Base-by-base conservation (phyloP, 2,329 filamentous ascomycete genomes). In the Pyricularia sp. region DNA sequence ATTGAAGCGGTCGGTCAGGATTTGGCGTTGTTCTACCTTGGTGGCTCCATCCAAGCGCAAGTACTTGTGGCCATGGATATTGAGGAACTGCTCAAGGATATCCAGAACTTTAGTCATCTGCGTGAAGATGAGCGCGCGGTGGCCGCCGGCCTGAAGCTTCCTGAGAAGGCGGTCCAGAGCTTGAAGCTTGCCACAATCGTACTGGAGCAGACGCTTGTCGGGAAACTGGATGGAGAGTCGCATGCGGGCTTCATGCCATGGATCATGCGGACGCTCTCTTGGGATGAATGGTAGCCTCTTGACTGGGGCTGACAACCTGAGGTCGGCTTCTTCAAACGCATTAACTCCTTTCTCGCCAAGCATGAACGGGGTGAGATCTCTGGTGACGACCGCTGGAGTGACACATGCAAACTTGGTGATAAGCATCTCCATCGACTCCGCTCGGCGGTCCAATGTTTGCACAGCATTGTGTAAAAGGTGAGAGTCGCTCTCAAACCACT, bases 101-200 rank as follows among this genome's bases (percentile, higher is more conserved):
- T 99, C 94, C 23, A 99, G 85, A 64, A 98, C 95, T 78, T 97
- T 97, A 65, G 95, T 98, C 95, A 99, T 99, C 76, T 99, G 95
- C 0, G 96, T 98, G 79, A 99, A 99, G 77, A 99, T 99, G 67
- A 99, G 84, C 11, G 93, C 95, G 9, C 96, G 92, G 75, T 98
- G 95, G 1, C 94, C 93, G 58, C 93, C 93, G 2, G 92, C 88
- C 79, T 98, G 94, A 9, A 99, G 85, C 71, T 91, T 90, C 11
- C 95, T 91, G 17, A 99, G 85, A 1, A 99, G 85, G 70, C 90
- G 90, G 75, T 96, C 95, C 20, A 99, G 85, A 23, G 91, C 89
- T 75, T 99, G 95, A 3, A 99, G 86, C 78, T 99, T 99, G 73
- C 95, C 95, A 75, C 95, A 98, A 79, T 99, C 95, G 77, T 97